Evolutionary conservation across 441 rosid genomes (phyloP).

Genomic region (Gossypium schwendimanii): DNA sequence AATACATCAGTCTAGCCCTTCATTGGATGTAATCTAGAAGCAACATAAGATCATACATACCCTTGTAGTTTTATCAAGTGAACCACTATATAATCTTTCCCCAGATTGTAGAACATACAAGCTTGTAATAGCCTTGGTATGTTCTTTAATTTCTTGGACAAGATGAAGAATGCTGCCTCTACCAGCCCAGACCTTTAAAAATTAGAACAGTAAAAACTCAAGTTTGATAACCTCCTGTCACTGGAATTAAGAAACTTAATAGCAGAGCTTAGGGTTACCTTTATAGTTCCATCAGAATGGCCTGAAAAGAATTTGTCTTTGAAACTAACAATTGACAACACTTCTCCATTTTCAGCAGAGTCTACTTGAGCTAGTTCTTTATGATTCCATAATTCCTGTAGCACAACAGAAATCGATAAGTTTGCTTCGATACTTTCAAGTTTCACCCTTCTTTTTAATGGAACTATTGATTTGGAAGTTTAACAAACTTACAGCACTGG

Average conservation of each 20-base stretch:
- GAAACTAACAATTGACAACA: constrained; percentile 41
- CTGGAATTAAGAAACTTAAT: neutral
- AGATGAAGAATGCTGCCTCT: constrained; percentile 61
- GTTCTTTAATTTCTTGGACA: constrained; percentile 52
- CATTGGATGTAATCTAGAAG: neutral
- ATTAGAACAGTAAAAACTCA: constrained; percentile 10
- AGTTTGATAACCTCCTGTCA: constrained; percentile 2
- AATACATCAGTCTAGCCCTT: neutral
- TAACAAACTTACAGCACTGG: constrained; percentile 46
- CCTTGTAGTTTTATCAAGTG: constrained; percentile 57
- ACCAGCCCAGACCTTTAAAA: constrained; percentile 63
- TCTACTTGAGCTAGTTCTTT: constrained; percentile 56
- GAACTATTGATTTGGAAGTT: constrained; percentile 8
- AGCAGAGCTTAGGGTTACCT: constrained; percentile 27
- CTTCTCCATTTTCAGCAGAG: constrained; percentile 55
- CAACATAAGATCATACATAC: constrained; percentile 38
- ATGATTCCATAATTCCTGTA: constrained; percentile 66
- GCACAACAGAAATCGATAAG: constrained; percentile 9
- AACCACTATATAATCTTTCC: constrained; percentile 58
- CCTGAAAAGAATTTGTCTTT: constrained; percentile 64
- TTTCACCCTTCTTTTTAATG: neutral
- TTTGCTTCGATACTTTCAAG: neutral
- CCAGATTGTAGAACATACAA: constrained; percentile 47
- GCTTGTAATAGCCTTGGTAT: constrained; percentile 59
- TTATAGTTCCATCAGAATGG: constrained; percentile 73